These are phyloP conservation scores for Torulaspora globosa DNA, from an alignment of 1,139 yeast species.

Conservation along the genomic window DNA sequence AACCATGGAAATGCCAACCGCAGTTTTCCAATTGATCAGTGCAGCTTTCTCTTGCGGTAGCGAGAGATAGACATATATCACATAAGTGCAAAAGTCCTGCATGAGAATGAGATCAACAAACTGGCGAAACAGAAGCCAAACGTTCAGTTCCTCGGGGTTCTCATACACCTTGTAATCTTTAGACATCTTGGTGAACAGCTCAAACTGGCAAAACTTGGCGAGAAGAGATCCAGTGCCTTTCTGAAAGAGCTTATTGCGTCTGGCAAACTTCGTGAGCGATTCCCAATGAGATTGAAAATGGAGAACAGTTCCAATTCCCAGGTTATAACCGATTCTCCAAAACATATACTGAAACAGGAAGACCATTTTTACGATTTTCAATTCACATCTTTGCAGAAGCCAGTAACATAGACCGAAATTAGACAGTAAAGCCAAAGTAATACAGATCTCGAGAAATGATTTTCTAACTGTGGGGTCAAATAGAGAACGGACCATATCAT, in stretches of 20 bases:
- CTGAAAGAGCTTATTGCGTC: conserved; percentile 46
- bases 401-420: conserved; percentile 51
- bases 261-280: conserved; percentile 54
- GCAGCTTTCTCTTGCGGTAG: conserved; percentile 35
- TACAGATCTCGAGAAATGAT: conserved; percentile 60
- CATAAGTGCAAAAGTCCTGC: conserved; percentile 80
- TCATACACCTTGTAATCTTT: conserved; percentile 45
- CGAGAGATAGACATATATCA: conserved; percentile 65
- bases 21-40: conserved; percentile 32
- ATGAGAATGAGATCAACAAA: conserved; percentile 77
- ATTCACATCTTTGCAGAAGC: conserved; percentile 30
- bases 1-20: conserved; percentile 50
- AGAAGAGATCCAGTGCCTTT: conserved; percentile 37
- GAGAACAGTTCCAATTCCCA: conserved; percentile 72
- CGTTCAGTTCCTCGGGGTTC: conserved; percentile 72
- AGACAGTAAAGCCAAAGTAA: conserved; percentile 49
- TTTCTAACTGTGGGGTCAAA: conserved; percentile 74
- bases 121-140: conserved; percentile 79
- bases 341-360: conserved; percentile 53
- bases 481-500: conserved; percentile 79
- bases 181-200: conserved; percentile 62
- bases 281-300: conserved; percentile 63
- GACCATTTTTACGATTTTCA: conserved; percentile 21
- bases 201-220: conserved; percentile 46
- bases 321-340: conserved; percentile 76